phyloP scores from a whole-genome alignment of 2,329 filamentous ascomycete species.

The Aotearoamyces nothofagi region DNA sequence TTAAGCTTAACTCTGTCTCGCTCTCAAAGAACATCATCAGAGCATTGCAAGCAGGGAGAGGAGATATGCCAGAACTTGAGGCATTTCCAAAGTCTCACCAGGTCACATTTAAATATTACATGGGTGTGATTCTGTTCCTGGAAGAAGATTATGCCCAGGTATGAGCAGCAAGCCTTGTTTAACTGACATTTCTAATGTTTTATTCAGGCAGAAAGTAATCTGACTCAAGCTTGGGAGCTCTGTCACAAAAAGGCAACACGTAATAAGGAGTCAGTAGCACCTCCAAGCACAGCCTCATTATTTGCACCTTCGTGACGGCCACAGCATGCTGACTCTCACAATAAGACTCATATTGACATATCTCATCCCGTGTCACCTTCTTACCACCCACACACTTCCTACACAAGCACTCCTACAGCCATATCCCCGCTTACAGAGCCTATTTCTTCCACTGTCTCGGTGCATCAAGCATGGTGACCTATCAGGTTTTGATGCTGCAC shows the following conservation, averaged over 20 bases:
- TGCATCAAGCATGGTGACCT: conserved; percentile 78
- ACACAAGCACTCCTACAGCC: conserved; percentile 53
- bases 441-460: conserved; percentile 63
- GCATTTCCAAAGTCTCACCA: conserved; percentile 79
- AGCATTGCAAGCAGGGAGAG: conserved; percentile 59
- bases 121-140: conserved; percentile 83
- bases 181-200: background rate
- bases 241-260: conserved; percentile 58
- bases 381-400: conserved; percentile 78
- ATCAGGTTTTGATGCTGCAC: conserved; percentile 66
- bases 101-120: conserved; percentile 93
- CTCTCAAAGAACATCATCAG: conserved; percentile 82
- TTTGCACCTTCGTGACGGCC: conserved; percentile 3
- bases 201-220: conserved; percentile 56
- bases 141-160: conserved; percentile 85
- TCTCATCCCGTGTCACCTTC: conserved; percentile 80
- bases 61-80: conserved; percentile 68
- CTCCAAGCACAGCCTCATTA: conserved; percentile 1
- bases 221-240: conserved; percentile 67
- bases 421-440: conserved; percentile 58
- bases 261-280: conserved; percentile 64
- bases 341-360: conserved; percentile 86
- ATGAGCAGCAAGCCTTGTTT: too few species aligned
- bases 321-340: background rate
- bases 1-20: conserved; percentile 83